These are phyloP conservation scores for Podospora fimiseda DNA, from an alignment of 495 filamentous ascomycete genomes.

Conservation along the genomic window DNA sequence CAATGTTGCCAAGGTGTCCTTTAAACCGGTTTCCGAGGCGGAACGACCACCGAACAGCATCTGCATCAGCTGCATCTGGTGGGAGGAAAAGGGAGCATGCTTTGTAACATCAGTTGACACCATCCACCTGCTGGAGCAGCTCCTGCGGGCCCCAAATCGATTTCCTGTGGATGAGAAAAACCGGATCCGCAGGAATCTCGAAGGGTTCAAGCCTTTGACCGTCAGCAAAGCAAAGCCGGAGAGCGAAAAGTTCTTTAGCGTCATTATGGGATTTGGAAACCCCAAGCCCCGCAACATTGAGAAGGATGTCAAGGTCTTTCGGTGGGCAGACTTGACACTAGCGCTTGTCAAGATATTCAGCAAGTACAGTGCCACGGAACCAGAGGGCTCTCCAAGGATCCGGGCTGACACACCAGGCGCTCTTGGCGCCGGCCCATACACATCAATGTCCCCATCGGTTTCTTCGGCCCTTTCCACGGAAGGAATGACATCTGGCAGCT, in stretches of 20 bases:
- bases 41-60: slow-evolving; percentile 69
- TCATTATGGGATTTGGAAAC: slow-evolving; percentile 95
- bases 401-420: slow-evolving; percentile 16
- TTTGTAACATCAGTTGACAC: slow-evolving; percentile 96
- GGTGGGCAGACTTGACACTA: slow-evolving; percentile 75
- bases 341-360: slow-evolving; percentile 95
- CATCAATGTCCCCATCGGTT: slow-evolving; percentile 34
- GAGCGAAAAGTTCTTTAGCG: slow-evolving; percentile 93
- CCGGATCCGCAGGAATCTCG: slow-evolving; percentile 87
- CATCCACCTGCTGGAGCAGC: slow-evolving; percentile 81
- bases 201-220: slow-evolving; percentile 82
- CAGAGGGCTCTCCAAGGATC: slow-evolving; percentile 18
- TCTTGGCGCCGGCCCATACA: slow-evolving; percentile 31
- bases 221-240: slow-evolving; percentile 88
- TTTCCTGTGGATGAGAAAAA: slow-evolving; percentile 98
- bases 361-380: slow-evolving; percentile 62
- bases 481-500: slow-evolving; percentile 10
- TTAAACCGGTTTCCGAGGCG: slow-evolving; percentile 62
- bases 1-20: slow-evolving; percentile 63
- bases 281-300: slow-evolving; percentile 97
- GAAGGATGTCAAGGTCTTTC: slow-evolving; percentile 97
- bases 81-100: slow-evolving; percentile 83
- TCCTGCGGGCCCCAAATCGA: slow-evolving; percentile 61
- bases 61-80: slow-evolving; percentile 87
- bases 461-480: slow-evolving; percentile 18